Evolutionary conservation across 108 stramenopile species (phyloP), one percentile per base, ranked within the genome.

Genomic region (Chaetoceros tenuissimus): DNA sequence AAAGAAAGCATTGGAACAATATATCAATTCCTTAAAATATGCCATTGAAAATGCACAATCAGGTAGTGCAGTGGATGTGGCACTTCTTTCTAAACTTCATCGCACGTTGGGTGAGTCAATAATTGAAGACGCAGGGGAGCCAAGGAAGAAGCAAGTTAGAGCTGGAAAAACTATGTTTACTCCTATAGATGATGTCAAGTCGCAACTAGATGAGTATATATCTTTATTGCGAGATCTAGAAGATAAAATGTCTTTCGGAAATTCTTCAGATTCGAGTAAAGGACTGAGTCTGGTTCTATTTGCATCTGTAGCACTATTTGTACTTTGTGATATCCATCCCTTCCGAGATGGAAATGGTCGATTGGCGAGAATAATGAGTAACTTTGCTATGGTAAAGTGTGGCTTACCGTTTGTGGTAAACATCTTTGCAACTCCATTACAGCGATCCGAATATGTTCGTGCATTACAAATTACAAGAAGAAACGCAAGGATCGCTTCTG

Each of bases 291-390:
- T 53, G 2, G 27, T 62, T 27, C 47, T 66, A 43, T 77, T 62
- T 69, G 72, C 76, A 10, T 71, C 71, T 3, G 63, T 62, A 45
- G 64, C 67, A 45, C 55, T 77, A 54, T 72, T 64, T 46, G 71
- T 13, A 40, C 13, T 13, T 40, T 13, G 13, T 40, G 5, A 40
- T 5, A 62, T 73, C 43, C 76, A 77, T 43, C 59, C 64, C 23
- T 77, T 77, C 57, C 46, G 62, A 16, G 76, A 73, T 66, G 76
- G 76, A 2, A 77, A 77, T 66, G 72, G 76, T 8, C 43, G 71
- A 43, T 49, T 77, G 51, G 27, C 60, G 26, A 62, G 76, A 2
- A 65, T 77, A 44, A 67, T 55, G 1, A 59, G 55, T 20, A 77
- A 77, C 55, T 72, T 66, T 59, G 65, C 62, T 5, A 34, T 72